These are phyloP conservation scores for Tylopilus sp. DNA, from an alignment of 1,284 basidiomycete species.

Conservation along the genomic window DNA sequence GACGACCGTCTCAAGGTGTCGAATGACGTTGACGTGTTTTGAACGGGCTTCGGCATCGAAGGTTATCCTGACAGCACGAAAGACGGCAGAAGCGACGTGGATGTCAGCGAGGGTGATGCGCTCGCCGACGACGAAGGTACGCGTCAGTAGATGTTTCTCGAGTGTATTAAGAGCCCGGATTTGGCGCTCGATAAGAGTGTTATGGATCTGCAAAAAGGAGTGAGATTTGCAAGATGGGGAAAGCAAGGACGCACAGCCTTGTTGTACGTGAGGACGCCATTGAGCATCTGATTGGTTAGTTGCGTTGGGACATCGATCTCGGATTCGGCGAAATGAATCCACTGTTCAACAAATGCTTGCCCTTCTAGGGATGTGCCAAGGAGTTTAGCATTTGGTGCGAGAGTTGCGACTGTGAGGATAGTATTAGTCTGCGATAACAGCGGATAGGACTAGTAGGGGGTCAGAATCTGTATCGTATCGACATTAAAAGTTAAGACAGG, in stretches of 20 bases:
- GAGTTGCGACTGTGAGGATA: slow-evolving; percentile 58
- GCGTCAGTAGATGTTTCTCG: slow-evolving; percentile 70
- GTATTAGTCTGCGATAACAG: slow-evolving; percentile 18
- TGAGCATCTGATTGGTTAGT: slow-evolving; percentile 34
- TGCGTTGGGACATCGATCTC: slow-evolving; percentile 42
- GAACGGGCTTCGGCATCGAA: slow-evolving; percentile 65
- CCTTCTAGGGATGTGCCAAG: slow-evolving; percentile 55
- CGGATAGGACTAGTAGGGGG: background rate
- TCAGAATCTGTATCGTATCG: slow-evolving; percentile 45
- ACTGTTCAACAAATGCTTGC: slow-evolving; percentile 64
- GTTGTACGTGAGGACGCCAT: slow-evolving; percentile 47
- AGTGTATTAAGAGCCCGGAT: slow-evolving; percentile 60
- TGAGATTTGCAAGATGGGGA: slow-evolving; percentile 36
- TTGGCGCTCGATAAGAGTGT: slow-evolving; percentile 48
- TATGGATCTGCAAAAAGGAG: slow-evolving; percentile 49
- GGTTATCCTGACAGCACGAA: slow-evolving; percentile 46
- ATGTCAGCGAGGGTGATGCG: slow-evolving; percentile 94
- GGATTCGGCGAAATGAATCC: slow-evolving; percentile 60
- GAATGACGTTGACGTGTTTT: slow-evolving; percentile 74
- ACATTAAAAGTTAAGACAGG: slow-evolving; percentile 59
- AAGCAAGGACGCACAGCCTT: slow-evolving; percentile 44
- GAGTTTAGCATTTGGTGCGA: slow-evolving; percentile 66
- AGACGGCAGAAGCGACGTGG: slow-evolving; percentile 58
- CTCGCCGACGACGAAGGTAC: slow-evolving; percentile 91
- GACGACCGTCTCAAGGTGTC: slow-evolving; percentile 80